These are phyloP conservation scores for Quercus suber DNA, from an alignment of 306 rosid species.

Conservation along the genomic window DNA sequence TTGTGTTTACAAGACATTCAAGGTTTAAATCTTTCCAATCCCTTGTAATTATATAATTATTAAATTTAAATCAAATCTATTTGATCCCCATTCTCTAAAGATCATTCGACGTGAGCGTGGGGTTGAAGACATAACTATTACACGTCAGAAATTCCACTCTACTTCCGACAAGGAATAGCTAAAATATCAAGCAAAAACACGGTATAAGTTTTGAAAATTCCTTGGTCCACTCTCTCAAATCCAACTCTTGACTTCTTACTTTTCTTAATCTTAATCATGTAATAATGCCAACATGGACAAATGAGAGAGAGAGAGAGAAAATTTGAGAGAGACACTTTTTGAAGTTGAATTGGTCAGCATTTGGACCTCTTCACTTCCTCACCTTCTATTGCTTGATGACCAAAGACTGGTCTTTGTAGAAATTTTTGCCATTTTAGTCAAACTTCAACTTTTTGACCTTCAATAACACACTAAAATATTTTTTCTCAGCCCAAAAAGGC, in stretches of 20 bases:
- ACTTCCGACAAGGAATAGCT: background rate
- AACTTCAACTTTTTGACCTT: conserved; percentile 29
- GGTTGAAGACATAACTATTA: conserved; percentile 25
- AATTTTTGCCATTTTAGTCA: conserved; percentile 60
- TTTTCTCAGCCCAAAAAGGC: background rate
- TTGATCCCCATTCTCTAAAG: background rate
- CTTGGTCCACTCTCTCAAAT: background rate
- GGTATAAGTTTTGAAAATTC: conserved; percentile 45
- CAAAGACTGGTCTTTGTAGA: conserved; percentile 55
- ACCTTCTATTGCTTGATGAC: conserved; percentile 19
- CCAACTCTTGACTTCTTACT: background rate
- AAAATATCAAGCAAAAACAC: conserved; percentile 36
- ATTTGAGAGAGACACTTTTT: conserved; percentile 3
- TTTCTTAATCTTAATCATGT: conserved; percentile 23
- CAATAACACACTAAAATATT: background rate
- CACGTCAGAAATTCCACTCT: conserved; percentile 4
- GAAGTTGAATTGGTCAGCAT: conserved; percentile 48
- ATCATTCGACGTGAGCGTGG: conserved; percentile 3
- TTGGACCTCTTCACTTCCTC: background rate
- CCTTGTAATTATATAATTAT: too few relatives aligned
- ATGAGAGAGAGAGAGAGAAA: background rate
- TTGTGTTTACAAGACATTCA: too few relatives aligned
- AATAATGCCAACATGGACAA: conserved; percentile 11
- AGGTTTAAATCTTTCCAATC: too few relatives aligned
- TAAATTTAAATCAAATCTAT: too few relatives aligned